These are phyloP conservation scores for Anaeromyces robustus DNA, from an alignment of 192 early-diverging fungal genomes.

Conservation along the genomic window DNA sequence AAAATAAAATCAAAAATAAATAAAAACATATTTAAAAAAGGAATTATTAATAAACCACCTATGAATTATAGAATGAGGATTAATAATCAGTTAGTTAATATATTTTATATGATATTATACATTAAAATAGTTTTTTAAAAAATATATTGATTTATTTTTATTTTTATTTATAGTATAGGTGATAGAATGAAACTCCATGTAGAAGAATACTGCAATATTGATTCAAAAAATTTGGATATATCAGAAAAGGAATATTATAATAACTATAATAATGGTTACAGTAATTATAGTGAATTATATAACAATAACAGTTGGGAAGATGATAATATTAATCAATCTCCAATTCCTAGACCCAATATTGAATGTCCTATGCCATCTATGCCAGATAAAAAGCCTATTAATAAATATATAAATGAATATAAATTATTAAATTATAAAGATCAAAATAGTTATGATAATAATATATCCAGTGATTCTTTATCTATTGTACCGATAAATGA, in stretches of 20 bases:
- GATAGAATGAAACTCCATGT: no score
- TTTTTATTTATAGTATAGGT: no score
- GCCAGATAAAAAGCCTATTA: not conserved
- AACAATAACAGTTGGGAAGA: not conserved
- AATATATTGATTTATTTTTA: no score
- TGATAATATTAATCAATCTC: not conserved
- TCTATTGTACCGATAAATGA: no score
- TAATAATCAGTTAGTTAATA: not conserved
- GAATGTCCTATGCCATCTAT: not conserved
- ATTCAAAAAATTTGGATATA: no score
- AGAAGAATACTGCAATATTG: no score
- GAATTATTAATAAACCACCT: not conserved
- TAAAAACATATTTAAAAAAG: not conserved
- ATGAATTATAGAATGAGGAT: not conserved
- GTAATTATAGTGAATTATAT: not conserved
- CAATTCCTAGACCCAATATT: not conserved
- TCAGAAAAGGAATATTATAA: no score
- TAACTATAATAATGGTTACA: not conserved
- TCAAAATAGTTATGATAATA: not conserved
- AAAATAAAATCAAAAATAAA: not conserved
- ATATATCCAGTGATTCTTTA: not conserved
- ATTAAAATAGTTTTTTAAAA: no score
- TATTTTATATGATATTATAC: no score
- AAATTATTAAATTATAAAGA: not conserved
- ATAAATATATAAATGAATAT: not conserved